These are phyloP conservation scores for Euphrasia arctica DNA, from an alignment of 305 asterid species.

Conservation along the genomic window DNA sequence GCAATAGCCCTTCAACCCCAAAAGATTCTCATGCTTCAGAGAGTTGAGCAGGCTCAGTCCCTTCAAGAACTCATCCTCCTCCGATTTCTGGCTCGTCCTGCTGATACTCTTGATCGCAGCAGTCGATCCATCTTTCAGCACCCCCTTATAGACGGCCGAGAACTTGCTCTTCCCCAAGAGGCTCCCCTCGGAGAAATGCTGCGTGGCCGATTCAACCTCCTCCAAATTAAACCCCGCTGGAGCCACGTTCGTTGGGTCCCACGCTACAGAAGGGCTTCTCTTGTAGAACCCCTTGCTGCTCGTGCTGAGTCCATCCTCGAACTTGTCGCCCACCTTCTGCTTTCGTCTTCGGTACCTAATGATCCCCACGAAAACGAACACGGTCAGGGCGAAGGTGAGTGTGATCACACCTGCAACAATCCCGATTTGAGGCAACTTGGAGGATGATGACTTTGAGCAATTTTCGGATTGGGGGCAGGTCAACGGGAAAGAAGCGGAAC, in stretches of 20 bases:
- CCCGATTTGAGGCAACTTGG: conserved; percentile 43
- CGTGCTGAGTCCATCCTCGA: conserved; percentile 43
- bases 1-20: conserved; percentile 73
- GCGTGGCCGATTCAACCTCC: conserved; percentile 91
- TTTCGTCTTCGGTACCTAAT: conserved; percentile 47
- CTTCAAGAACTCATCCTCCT: conserved; percentile 68
- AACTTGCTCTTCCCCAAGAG: conserved; percentile 79
- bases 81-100: conserved; percentile 74
- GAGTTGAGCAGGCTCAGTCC: conserved; percentile 72
- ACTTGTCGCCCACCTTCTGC: conserved; percentile 61
- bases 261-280: conserved; percentile 47
- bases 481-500: conserved; percentile 41
- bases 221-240: conserved; percentile 58
- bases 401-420: conserved; percentile 48
- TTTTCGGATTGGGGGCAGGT: conserved; percentile 43
- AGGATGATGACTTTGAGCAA: conserved; percentile 58
- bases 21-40: conserved; percentile 69
- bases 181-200: conserved; percentile 73
- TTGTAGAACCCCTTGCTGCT: conserved; percentile 37
- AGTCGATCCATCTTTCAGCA: conserved; percentile 62
- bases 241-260: conserved; percentile 39
- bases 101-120: conserved; percentile 76
- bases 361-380: conserved; percentile 35
- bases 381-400: conserved; percentile 30
- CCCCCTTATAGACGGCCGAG: conserved; percentile 73